Conservation (phyloP, 805 yeast species). For the Saturnispora besseyi region DNA sequence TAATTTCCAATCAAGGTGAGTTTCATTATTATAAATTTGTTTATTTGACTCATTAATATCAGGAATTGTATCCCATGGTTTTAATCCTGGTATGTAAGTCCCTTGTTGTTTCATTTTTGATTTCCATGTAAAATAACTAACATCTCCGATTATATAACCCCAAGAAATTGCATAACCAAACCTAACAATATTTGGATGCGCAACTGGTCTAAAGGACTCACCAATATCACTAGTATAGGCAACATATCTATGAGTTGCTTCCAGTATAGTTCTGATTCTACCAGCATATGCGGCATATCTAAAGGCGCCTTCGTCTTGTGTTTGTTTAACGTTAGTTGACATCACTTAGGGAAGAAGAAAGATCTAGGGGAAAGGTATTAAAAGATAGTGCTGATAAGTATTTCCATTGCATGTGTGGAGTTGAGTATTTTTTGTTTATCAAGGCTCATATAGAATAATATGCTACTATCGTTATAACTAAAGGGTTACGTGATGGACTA, state of each 20-base stretch:
- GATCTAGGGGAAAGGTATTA: neutral
- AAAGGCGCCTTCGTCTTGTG: conserved; percentile 25
- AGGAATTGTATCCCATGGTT: conserved; percentile 57
- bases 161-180: conserved; percentile 68
- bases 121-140: conserved; percentile 63
- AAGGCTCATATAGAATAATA: no score
- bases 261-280: conserved; percentile 57
- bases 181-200: conserved; percentile 56
- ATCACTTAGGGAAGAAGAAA: neutral
- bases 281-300: conserved; percentile 82
- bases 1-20: conserved; percentile 54
- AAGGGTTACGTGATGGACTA: no score
- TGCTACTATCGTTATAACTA: no score
- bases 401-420: neutral
- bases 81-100: conserved; percentile 45
- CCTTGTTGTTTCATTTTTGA: conserved; percentile 61
- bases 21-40: conserved; percentile 23
- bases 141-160: conserved; percentile 70
- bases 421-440: neutral
- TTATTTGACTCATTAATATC: conserved; percentile 33
- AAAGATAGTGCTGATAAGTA: neutral
- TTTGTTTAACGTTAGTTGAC: conserved; percentile 5
- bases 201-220: conserved; percentile 77
- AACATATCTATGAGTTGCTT: conserved; percentile 71
- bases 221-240: conserved; percentile 86